Percentiles rank a stretch among this genome's conserved stretches.
These are phyloP conservation scores for Gryganskiella cystojenkinii DNA, from an alignment of 192 early-diverging fungal species.

Conservation along the genomic window DNA sequence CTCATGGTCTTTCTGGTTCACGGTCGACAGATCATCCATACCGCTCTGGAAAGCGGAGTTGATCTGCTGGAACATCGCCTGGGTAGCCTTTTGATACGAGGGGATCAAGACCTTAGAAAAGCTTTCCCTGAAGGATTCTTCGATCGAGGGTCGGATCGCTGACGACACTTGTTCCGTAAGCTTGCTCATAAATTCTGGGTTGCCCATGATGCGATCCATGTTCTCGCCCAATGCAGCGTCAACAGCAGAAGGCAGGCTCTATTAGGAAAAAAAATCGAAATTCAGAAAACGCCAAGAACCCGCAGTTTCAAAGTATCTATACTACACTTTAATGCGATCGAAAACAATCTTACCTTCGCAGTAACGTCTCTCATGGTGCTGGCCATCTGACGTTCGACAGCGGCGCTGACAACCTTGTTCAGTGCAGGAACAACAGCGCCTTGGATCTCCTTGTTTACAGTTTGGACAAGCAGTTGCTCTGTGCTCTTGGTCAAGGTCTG, in stretches of 20 bases:
- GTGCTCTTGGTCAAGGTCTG: conserved; percentile 57
- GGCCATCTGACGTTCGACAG: conserved; percentile 55
- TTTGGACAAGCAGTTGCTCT: conserved; percentile 56
- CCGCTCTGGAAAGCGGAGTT: conserved; percentile 52
- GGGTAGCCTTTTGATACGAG: conserved; percentile 58
- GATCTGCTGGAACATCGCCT: conserved; percentile 61
- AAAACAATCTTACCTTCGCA: conserved; percentile 40
- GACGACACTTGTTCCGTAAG: conserved; percentile 51
- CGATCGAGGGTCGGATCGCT: conserved; percentile 52
- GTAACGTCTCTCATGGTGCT: conserved; percentile 48
- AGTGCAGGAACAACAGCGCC: conserved; percentile 53
- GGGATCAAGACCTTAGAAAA: conserved; percentile 56
- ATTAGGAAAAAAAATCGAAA: background rate
- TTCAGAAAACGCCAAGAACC: no score
- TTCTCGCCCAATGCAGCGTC: conserved; percentile 52
- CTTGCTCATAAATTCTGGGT: conserved; percentile 37
- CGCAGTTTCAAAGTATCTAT: no score
- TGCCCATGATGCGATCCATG: conserved; percentile 43
- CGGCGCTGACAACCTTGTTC: conserved; percentile 48
- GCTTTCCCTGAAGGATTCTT: conserved; percentile 57
- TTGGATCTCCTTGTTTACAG: conserved; percentile 58
- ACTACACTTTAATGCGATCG: no score
- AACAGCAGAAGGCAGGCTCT: conserved; percentile 52
- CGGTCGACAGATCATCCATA: conserved; percentile 35
- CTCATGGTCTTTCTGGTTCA: conserved; percentile 28